Evolutionary conservation across 306 rosid genomes (phyloP).

Genomic region (Ochetophila trinervis): DNA sequence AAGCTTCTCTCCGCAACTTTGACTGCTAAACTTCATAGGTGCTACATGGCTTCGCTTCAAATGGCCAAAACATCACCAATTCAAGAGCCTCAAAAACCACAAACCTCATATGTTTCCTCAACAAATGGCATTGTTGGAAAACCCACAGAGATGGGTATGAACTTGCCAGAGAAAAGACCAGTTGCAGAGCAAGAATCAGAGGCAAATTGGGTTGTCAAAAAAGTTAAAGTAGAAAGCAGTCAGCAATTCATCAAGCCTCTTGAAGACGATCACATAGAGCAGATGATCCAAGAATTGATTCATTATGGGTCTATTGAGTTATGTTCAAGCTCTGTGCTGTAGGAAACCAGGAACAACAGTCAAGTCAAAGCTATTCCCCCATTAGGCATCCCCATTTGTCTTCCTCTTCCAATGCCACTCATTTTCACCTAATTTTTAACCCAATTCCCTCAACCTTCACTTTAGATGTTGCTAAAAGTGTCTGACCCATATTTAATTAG

Average conservation of each 20-base stretch:
- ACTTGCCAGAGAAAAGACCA: conserved; percentile 33
- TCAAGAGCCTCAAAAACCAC: conserved; percentile 38
- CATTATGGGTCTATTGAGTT: conserved; percentile 82
- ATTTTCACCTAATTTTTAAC: conserved; percentile 42
- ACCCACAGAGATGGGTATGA: conserved; percentile 8
- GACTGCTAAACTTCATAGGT: conserved; percentile 79
- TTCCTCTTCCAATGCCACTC: conserved; percentile 28
- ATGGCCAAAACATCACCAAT: conserved; percentile 47
- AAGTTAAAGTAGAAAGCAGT: conserved; percentile 51
- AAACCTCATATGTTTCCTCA: conserved; percentile 18
- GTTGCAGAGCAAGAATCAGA: conserved; percentile 31
- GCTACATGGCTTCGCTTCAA: conserved; percentile 84
- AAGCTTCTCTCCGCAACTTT: conserved; percentile 88
- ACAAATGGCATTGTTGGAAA: conserved; percentile 26
- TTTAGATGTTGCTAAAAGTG: not conserved
- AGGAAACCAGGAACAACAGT: not conserved
- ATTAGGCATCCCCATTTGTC: too few species aligned
- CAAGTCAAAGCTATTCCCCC: not conserved
- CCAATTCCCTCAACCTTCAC: conserved; percentile 28
- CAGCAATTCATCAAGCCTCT: conserved; percentile 48
- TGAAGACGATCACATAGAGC: conserved; percentile 84
- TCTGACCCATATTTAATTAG: conserved; percentile 24
- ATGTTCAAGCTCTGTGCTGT: conserved; percentile 33
- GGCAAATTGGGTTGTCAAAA: conserved; percentile 44
- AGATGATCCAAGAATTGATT: conserved; percentile 86